Conservation (phyloP, 768 basidiomycete genomes). For the Suillus lakei region DNA sequence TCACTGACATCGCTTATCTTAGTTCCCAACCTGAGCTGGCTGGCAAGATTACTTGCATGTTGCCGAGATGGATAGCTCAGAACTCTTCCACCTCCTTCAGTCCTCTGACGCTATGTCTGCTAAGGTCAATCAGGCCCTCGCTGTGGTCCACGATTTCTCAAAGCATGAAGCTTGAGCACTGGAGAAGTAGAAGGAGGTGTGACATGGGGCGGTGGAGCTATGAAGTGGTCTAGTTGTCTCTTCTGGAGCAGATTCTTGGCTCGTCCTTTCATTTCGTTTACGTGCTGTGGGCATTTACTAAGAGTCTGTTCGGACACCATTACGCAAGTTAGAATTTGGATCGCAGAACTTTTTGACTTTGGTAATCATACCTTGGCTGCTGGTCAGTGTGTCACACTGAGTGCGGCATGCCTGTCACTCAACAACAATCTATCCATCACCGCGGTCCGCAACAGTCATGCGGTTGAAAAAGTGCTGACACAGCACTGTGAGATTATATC, state of each 20-base stretch:
- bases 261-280: constrained; percentile 56
- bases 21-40: constrained; percentile 91
- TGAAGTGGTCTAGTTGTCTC: constrained; percentile 15
- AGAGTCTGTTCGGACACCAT: no score
- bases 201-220: constrained; percentile 6
- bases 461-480: no score
- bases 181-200: constrained; percentile 6
- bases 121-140: constrained; percentile 92
- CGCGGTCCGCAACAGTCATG: no score
- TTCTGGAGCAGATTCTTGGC: constrained; percentile 45
- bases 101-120: constrained; percentile 77
- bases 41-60: constrained; percentile 98
- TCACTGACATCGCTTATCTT: constrained; percentile 21
- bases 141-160: constrained; percentile 86
- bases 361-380: no score
- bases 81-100: constrained; percentile 89
- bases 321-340: no score
- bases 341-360: no score
- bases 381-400: no score
- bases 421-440: no score
- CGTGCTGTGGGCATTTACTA: constrained; percentile 39
- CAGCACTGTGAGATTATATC: no score
- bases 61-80: constrained; percentile 97
- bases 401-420: no score
- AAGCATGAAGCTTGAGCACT: constrained; percentile 35